These are phyloP conservation scores for Anthracocystis walkeri DNA, from an alignment of 1,284 basidiomycete species.

Conservation along the genomic window DNA sequence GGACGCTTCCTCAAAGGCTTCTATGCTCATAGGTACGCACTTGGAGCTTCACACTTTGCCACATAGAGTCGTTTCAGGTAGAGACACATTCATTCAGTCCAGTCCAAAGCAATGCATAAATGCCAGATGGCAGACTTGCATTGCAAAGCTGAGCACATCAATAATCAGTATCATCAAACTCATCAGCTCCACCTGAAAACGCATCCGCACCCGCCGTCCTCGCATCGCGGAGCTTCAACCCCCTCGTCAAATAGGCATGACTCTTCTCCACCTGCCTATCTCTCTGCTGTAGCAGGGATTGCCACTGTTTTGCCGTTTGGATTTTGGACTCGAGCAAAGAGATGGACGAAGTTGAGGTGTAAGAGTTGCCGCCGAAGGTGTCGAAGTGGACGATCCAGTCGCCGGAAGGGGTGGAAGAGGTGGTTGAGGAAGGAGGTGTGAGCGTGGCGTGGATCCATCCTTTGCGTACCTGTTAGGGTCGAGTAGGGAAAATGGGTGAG, in stretches of 20 bases:
- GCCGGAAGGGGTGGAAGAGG: conserved; percentile 5
- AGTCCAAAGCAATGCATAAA: too few relatives aligned
- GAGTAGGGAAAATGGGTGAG: too few relatives aligned
- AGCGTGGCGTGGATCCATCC: conserved; percentile 35
- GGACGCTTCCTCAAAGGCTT: neutral
- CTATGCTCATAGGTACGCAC: too few relatives aligned
- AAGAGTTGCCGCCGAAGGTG: conserved; percentile 29
- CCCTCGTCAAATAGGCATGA: conserved; percentile 31
- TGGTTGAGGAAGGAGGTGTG: conserved; percentile 9
- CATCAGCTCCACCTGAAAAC: conserved; percentile 21
- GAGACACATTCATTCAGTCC: too few relatives aligned
- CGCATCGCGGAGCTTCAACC: conserved; percentile 26
- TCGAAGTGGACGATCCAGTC: conserved; percentile 41
- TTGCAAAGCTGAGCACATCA: conserved; percentile 12
- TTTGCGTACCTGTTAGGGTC: conserved; percentile 23
- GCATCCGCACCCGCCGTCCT: conserved; percentile 25
- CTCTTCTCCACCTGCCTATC: conserved; percentile 45
- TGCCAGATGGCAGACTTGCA: neutral
- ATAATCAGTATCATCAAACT: conserved; percentile 38
- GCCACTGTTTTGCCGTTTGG: conserved; percentile 44
- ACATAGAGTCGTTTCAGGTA: too few relatives aligned
- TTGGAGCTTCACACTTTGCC: too few relatives aligned
- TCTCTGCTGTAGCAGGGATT: conserved; percentile 34
- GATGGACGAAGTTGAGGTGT: conserved; percentile 27
- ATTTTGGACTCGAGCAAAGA: conserved; percentile 38